Evolutionary conservation across 306 rosid species (phyloP).

Genomic region (Ormosia emarginata): DNA sequence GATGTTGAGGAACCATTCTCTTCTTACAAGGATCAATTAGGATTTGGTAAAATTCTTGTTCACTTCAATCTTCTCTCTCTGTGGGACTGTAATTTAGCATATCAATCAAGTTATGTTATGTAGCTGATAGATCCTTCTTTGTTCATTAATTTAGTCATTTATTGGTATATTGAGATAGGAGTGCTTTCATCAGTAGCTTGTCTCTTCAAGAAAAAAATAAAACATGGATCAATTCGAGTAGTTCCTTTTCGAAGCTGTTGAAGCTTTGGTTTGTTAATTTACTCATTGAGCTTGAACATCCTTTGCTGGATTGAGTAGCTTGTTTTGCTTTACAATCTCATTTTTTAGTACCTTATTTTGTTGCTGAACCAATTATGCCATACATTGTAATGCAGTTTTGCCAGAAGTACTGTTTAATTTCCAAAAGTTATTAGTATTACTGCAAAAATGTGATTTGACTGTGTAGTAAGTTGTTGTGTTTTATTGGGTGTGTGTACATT

Average conservation of each 20-base stretch:
- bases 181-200: neutral
- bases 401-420: neutral
- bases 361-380: neutral
- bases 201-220: neutral
- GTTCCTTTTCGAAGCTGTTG: neutral
- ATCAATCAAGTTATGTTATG: neutral
- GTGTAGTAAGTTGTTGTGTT: neutral
- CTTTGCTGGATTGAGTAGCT: conserved; percentile 3
- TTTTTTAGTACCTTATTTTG: neutral
- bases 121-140: neutral
- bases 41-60: conserved; percentile 53
- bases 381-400: neutral
- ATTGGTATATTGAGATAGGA: neutral
- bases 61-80: neutral
- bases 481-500: neutral
- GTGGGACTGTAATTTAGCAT: neutral
- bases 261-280: neutral
- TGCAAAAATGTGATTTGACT: neutral
- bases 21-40: conserved; percentile 86
- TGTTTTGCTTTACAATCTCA: conserved; percentile 4
- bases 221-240: neutral
- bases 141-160: neutral
- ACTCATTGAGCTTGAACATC: neutral
- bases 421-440: neutral
- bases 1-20: conserved; percentile 72